These are phyloP conservation scores for Phylloporus sp. DNA, from an alignment of 768 basidiomycete species.

Conservation along the genomic window DNA sequence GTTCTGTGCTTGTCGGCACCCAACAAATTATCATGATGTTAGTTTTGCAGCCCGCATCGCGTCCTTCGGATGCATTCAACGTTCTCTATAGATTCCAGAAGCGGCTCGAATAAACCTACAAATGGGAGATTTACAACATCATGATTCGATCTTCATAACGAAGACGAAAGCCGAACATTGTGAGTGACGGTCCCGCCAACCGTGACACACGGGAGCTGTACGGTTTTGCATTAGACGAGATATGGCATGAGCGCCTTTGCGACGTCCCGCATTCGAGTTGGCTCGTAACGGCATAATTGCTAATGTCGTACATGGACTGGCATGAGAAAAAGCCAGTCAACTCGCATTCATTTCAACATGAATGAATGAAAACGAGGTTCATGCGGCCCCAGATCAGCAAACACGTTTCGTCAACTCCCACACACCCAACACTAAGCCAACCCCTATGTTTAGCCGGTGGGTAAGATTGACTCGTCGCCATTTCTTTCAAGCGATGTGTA, in stretches of 20 bases:
- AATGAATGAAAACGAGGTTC: neutral
- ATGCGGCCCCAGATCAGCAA: neutral
- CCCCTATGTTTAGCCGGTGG: neutral
- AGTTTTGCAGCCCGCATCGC: too few relatives aligned
- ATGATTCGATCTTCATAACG: neutral
- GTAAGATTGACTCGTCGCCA: neutral
- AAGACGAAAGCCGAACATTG: neutral
- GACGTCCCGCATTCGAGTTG: too few relatives aligned
- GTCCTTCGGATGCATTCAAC: too few relatives aligned
- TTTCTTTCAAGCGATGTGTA: neutral
- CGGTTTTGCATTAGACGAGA: too few relatives aligned
- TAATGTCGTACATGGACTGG: neutral
- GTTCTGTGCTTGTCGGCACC: too few relatives aligned
- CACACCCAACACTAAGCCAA: neutral
- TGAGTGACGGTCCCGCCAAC: neutral
- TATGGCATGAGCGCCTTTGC: neutral
- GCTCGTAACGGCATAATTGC: neutral
- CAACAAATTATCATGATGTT: too few relatives aligned
- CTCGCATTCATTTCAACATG: neutral
- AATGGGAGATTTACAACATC: neutral
- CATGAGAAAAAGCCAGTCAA: neutral
- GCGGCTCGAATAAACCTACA: neutral
- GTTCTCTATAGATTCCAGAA: too few relatives aligned
- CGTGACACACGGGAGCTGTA: neutral
- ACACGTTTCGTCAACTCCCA: neutral